Percentiles rank a stretch among this genome's conserved stretches.
Evolutionary conservation across 2,329 filamentous ascomycete genomes (phyloP).

Genomic region (Calonectria honghensis): DNA sequence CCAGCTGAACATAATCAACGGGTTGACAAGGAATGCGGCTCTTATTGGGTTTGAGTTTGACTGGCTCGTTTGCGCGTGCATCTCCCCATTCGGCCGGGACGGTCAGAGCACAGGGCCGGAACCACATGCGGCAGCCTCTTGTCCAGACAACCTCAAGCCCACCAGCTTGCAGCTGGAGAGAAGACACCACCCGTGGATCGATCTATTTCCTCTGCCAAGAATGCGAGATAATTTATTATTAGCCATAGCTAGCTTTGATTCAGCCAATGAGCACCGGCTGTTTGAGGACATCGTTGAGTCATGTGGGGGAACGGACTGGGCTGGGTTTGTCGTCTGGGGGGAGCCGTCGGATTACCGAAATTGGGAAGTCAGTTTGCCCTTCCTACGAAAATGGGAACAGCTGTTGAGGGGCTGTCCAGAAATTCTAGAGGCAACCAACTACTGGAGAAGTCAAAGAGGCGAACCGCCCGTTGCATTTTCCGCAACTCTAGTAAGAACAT

Average conservation of each 20-base stretch:
- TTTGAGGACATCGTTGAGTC: constrained; percentile 10
- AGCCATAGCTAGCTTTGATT: neutral
- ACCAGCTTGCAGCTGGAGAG: neutral
- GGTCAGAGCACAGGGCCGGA: neutral
- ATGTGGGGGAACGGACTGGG: neutral
- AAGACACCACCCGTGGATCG: constrained; percentile 14
- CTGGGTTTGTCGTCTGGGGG: constrained; percentile 12
- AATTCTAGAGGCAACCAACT: constrained; percentile 8
- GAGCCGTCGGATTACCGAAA: constrained; percentile 7
- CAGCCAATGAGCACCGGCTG: constrained; percentile 2
- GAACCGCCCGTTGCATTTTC: neutral
- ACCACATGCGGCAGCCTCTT: neutral
- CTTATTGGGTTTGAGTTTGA: neutral
- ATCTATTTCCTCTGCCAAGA: constrained; percentile 4
- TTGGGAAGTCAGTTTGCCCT: neutral
- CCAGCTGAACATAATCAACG: constrained; percentile 12
- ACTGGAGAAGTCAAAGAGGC: constrained; percentile 11
- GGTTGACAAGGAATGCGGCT: neutral
- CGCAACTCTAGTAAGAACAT: no score
- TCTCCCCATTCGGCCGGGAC: neutral
- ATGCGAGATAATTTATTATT: constrained; percentile 9
- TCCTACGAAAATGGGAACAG: neutral
- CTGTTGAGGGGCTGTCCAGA: constrained; percentile 4
- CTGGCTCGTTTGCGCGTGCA: constrained; percentile 3
- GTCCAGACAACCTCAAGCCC: neutral